Evolutionary conservation across 768 basidiomycete genomes (phyloP).

Genomic region (Mycena latifolia): DNA sequence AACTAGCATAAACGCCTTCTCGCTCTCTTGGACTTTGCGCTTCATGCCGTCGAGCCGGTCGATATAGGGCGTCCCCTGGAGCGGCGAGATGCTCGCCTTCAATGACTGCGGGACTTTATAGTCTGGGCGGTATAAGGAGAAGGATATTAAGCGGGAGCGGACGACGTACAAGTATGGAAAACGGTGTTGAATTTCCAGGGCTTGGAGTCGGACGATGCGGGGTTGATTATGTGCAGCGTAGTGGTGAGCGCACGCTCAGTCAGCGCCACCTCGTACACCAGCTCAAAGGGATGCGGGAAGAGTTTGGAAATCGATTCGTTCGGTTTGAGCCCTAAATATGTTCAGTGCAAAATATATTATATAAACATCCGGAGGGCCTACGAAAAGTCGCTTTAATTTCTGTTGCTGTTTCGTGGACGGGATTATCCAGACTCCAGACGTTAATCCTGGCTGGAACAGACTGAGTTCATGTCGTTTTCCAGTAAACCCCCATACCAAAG

Average conservation of each 20-base stretch:
- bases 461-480: neutral
- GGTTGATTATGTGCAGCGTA: conserved; percentile 8
- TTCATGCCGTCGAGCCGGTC: conserved; percentile 14
- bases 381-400: conserved; percentile 6
- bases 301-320: conserved; percentile 6
- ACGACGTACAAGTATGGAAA: conserved; percentile 2
- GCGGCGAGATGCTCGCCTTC: conserved; percentile 1
- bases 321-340: neutral
- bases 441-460: neutral
- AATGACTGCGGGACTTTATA: conserved; percentile 3
- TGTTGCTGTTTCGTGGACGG: neutral
- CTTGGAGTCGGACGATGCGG: neutral
- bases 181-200: conserved; percentile 12
- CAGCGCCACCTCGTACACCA: conserved; percentile 3
- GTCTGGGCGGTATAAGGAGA: neutral
- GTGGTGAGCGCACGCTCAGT: neutral
- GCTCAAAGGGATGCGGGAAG: conserved; percentile 6
- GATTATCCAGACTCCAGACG: conserved; percentile 1
- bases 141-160: too few relatives aligned
- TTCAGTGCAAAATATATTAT: neutral
- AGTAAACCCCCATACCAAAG: neutral
- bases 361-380: neutral
- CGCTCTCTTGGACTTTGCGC: conserved; percentile 2
- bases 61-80: neutral
- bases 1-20: neutral